A percentile compares a stretch with the other conserved stretches of the same genome.
Evolutionary conservation across 345 rosid genomes (phyloP).

Genomic region (Streptanthus diversifolius): DNA sequence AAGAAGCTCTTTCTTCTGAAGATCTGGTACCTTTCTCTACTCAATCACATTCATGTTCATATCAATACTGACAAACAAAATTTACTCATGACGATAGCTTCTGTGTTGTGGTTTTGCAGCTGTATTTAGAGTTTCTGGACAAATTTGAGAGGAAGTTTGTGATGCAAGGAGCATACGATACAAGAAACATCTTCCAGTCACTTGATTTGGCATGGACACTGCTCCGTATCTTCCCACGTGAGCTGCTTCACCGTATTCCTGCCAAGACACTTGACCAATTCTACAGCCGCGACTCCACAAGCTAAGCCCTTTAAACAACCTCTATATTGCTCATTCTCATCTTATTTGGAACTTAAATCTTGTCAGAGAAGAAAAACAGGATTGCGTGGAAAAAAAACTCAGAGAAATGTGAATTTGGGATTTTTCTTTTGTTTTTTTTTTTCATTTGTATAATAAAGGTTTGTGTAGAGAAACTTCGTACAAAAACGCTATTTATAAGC

Average conservation of each 20-base stretch:
- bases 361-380: slow-evolving; percentile 15
- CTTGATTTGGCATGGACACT: slow-evolving; percentile 97
- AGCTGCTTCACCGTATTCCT: slow-evolving; percentile 97
- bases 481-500: slow-evolving; percentile 14
- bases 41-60: not conserved
- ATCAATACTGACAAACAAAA: not conserved
- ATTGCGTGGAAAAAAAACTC: slow-evolving; percentile 13
- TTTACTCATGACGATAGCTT: not conserved
- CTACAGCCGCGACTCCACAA: slow-evolving; percentile 73
- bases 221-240: slow-evolving; percentile 98
- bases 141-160: slow-evolving; percentile 98
- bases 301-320: slow-evolving; percentile 9
- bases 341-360: not conserved
- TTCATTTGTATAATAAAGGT: slow-evolving; percentile 26
- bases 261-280: slow-evolving; percentile 88
- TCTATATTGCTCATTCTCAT: slow-evolving; percentile 8
- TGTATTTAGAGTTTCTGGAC: slow-evolving; percentile 91
- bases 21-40: slow-evolving; percentile 52
- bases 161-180: slow-evolving; percentile 95
- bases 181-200: slow-evolving; percentile 93
- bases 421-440: slow-evolving; percentile 3
- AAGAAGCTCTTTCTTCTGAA: slow-evolving; percentile 99
- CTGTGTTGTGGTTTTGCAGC: slow-evolving; percentile 28
- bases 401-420: slow-evolving; percentile 15
- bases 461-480: slow-evolving; percentile 4